phyloP scores from a whole-genome alignment of 176 grass and related monocot species.

The Raddia guianensis region DNA sequence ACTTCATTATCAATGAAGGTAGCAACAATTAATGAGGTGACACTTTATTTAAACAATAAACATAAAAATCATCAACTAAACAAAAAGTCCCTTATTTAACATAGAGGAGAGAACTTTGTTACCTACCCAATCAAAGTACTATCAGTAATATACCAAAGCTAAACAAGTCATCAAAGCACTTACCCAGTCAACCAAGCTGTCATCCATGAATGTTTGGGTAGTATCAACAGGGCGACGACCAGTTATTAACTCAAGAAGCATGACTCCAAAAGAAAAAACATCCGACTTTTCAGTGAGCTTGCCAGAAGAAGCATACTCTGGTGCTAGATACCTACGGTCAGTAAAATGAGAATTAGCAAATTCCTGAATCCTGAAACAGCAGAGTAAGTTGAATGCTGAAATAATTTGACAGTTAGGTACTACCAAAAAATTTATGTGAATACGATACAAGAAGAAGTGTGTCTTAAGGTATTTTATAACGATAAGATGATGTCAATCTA shows the following conservation, averaged over 20 bases:
- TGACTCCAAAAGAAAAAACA: slow-evolving; percentile 92
- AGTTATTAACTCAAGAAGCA: slow-evolving; percentile 98
- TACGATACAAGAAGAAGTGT: slow-evolving; percentile 2
- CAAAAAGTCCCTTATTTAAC: background rate
- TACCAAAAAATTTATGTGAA: background rate
- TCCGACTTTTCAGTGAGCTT: slow-evolving; percentile 98
- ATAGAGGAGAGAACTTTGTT: background rate
- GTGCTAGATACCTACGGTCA: slow-evolving; percentile 85
- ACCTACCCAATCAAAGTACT: slow-evolving; percentile 2
- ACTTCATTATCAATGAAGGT: background rate
- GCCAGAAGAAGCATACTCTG: slow-evolving; percentile 95
- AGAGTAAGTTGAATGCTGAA: slow-evolving; percentile 9
- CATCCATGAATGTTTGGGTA: slow-evolving; percentile 79
- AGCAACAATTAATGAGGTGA: background rate
- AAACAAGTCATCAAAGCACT: slow-evolving; percentile 39
- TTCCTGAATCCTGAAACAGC: background rate
- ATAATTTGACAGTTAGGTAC: background rate
- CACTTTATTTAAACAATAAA: background rate
- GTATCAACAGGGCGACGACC: slow-evolving; percentile 87
- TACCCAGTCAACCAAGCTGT: slow-evolving; percentile 98
- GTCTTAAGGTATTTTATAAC: background rate
- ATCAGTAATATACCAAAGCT: slow-evolving; percentile 32
- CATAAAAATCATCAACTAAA: background rate
- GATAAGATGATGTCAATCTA: background rate
- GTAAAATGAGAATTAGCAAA: slow-evolving; percentile 29